phyloP scores from a whole-genome alignment of 495 filamentous ascomycete genomes.

The Aspergillus sparsus region DNA sequence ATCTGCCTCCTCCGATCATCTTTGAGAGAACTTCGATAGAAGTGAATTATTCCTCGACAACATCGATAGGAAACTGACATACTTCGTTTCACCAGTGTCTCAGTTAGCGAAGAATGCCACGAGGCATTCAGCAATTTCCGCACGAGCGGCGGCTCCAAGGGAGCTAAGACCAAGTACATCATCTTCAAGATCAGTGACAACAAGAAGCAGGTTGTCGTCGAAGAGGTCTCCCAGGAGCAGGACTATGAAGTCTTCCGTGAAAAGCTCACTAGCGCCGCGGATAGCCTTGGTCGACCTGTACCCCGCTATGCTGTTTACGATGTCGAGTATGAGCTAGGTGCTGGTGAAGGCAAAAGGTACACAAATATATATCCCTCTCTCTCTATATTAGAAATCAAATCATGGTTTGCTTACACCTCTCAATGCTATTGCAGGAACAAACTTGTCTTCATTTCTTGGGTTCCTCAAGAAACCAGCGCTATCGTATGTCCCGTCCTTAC shows the following conservation, averaged over 20 bases:
- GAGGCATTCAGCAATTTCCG: conserved; percentile 85
- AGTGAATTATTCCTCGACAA: not conserved
- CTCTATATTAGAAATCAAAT: not conserved
- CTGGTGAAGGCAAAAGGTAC: conserved; percentile 81
- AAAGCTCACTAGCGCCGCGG: conserved; percentile 69
- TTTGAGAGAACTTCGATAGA: not conserved
- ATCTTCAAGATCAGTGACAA: conserved; percentile 96
- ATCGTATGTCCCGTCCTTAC: conserved; percentile 59
- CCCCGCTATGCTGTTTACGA: conserved; percentile 94
- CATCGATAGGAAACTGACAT: conserved; percentile 26
- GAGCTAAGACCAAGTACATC: conserved; percentile 82
- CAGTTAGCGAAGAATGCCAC: conserved; percentile 78
- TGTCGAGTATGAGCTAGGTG: conserved; percentile 77
- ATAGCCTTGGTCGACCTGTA: conserved; percentile 62
- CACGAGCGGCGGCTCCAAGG: conserved; percentile 72
- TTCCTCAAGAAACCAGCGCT: conserved; percentile 78
- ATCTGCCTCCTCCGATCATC: conserved; percentile 18
- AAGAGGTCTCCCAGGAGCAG: conserved; percentile 64
- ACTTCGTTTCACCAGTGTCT: conserved; percentile 59
- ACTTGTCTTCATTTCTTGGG: conserved; percentile 95
- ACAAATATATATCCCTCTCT: not conserved
- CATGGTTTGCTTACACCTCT: conserved; percentile 7
- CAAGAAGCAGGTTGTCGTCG: conserved; percentile 84
- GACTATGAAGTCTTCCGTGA: conserved; percentile 78
- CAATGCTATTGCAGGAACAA: conserved; percentile 65